Evolutionary conservation across 495 filamentous ascomycete genomes (phyloP).

Genomic region (Trichoderma reesei): DNA sequence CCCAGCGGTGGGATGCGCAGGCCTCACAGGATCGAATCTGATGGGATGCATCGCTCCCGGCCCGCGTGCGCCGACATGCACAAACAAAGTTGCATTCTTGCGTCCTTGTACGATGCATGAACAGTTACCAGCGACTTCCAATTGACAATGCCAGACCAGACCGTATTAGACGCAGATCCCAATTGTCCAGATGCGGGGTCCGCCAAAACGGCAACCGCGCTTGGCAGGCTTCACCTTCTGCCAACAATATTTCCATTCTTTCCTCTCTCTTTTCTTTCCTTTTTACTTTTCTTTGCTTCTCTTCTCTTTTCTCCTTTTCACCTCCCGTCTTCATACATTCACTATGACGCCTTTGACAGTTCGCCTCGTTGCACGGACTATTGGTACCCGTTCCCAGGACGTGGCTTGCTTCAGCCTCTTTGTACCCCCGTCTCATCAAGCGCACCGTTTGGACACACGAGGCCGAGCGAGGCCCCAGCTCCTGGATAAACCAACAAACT

Average conservation of each 20-base stretch:
- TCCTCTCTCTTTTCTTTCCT: no score
- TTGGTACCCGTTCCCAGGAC: no score
- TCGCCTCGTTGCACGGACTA: no score
- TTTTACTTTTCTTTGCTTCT: no score
- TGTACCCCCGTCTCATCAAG: constrained; percentile 5
- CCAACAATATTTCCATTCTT: background rate
- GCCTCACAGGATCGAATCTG: no score
- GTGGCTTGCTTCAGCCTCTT: no score
- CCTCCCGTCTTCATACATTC: background rate
- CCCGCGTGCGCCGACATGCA: background rate
- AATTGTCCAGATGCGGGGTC: background rate
- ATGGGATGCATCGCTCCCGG: background rate
- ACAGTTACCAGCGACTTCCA: no score
- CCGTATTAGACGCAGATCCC: background rate
- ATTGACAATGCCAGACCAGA: background rate
- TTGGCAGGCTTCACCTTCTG: background rate
- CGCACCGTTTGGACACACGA: background rate
- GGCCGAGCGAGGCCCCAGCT: background rate
- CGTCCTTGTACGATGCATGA: no score
- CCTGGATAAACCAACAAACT: constrained; percentile 1
- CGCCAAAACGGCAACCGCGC: background rate
- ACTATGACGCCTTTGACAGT: no score
- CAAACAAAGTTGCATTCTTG: background rate
- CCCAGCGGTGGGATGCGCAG: no score
- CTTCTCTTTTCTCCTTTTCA: background rate